Evolutionary conservation across 2,329 filamentous ascomycete genomes (phyloP).

Genomic region (Chaetomiaceae sp.): DNA sequence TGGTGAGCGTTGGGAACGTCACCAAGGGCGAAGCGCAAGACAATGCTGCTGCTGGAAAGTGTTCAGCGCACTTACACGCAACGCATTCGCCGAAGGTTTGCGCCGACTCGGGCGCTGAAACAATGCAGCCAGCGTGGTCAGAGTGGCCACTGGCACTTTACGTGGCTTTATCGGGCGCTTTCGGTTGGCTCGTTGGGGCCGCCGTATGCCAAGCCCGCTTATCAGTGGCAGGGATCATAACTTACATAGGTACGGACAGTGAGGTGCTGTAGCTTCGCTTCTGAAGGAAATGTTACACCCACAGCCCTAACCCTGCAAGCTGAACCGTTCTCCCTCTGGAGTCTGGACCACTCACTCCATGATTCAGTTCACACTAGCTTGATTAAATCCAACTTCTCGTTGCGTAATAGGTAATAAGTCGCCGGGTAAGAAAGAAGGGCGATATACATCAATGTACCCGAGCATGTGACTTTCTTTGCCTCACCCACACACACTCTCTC

Average conservation of each 20-base stretch:
- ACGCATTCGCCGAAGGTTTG: neutral
- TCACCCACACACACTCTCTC: too few relatives aligned
- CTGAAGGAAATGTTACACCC: neutral
- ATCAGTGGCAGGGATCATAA: neutral
- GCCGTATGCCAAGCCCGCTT: conserved; percentile 1
- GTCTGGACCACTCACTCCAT: neutral
- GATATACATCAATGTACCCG: neutral
- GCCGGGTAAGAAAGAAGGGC: neutral
- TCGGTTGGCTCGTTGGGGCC: conserved; percentile 1
- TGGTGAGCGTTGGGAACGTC: conserved; percentile 19
- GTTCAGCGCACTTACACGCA: conserved; percentile 13
- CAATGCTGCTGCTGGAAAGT: neutral
- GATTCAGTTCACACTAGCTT: too few relatives aligned
- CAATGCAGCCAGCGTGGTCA: conserved; percentile 26
- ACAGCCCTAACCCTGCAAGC: conserved; percentile 1
- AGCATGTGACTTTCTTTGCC: neutral
- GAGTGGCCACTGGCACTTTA: conserved; percentile 2
- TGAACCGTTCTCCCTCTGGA: neutral
- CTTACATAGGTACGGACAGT: too few relatives aligned
- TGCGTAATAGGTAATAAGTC: conserved; percentile 7
- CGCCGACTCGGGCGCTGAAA: conserved; percentile 5
- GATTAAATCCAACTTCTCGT: too few relatives aligned
- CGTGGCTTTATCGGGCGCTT: conserved; percentile 3
- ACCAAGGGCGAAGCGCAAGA: neutral
- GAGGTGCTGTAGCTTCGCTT: too few relatives aligned